Evolutionary conservation across 352 stramenopile genomes (phyloP).

Genomic region (Phytophthora fragariaefolia): DNA sequence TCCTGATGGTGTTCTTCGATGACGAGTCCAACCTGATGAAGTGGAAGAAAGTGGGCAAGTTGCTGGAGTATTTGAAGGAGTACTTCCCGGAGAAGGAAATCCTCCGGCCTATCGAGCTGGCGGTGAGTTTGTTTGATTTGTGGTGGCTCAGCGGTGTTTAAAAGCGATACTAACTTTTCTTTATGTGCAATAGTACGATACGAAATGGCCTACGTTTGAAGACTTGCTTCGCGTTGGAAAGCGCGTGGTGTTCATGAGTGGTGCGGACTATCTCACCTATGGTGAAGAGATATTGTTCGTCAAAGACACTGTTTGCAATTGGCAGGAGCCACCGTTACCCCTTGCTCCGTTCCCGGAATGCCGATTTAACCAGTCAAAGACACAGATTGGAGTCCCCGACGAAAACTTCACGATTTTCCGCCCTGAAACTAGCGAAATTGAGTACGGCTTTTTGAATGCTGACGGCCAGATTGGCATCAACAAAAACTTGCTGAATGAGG

Average conservation of each 20-base stretch:
- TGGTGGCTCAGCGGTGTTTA: too few species aligned
- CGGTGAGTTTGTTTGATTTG: conserved; percentile 36
- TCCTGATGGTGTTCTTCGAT: conserved; percentile 89
- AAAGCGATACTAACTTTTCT: neutral
- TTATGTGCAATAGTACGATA: conserved; percentile 44
- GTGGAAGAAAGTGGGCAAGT: conserved; percentile 80
- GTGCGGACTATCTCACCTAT: conserved; percentile 65
- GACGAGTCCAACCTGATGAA: conserved; percentile 73
- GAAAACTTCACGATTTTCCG: conserved; percentile 73
- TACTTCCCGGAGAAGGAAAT: conserved; percentile 73
- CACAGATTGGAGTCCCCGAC: conserved; percentile 48
- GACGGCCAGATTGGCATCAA: conserved; percentile 75
- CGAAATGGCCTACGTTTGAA: conserved; percentile 70
- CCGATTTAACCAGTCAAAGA: conserved; percentile 49
- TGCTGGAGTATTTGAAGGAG: conserved; percentile 70
- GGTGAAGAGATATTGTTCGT: conserved; percentile 81
- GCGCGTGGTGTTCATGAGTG: conserved; percentile 82
- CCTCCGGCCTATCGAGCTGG: conserved; percentile 65
- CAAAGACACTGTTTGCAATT: conserved; percentile 79
- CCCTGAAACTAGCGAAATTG: conserved; percentile 85
- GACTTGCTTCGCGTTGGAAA: conserved; percentile 68
- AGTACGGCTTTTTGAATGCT: conserved; percentile 85
- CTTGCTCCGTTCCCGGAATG: conserved; percentile 72
- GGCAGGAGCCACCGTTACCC: conserved; percentile 72
- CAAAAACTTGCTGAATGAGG: conserved; percentile 71